Percentiles rank a stretch among this genome's conserved stretches.
These are phyloP conservation scores for Penicillium simplicissimum DNA, from an alignment of 495 filamentous ascomycete genomes.

Conservation along the genomic window DNA sequence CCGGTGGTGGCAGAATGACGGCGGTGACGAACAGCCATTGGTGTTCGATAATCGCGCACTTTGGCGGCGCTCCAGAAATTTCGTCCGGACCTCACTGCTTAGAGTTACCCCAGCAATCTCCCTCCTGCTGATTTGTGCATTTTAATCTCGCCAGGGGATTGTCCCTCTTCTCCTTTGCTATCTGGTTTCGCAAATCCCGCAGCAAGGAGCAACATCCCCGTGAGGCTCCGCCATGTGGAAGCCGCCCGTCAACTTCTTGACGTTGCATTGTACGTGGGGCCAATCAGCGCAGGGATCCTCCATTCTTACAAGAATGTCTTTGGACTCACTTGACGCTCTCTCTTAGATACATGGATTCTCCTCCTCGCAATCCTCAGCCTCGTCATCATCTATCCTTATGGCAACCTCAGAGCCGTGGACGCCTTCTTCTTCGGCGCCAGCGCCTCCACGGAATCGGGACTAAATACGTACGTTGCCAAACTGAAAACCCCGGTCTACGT, in stretches of 20 bases:
- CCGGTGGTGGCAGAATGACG: too few species aligned
- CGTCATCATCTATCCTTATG: slow-evolving; percentile 41
- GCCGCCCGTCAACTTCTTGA: slow-evolving; percentile 65
- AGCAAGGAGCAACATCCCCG: too few species aligned
- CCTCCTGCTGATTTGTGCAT: too few species aligned
- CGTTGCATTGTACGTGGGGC: slow-evolving; percentile 51
- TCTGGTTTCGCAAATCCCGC: too few species aligned
- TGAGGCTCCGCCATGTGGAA: slow-evolving; percentile 27
- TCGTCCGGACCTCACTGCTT: too few species aligned
- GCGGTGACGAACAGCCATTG: too few species aligned
- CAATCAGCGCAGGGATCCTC: neutral
- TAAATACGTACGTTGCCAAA: slow-evolving; percentile 35
- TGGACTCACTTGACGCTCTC: neutral
- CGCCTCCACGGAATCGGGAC: slow-evolving; percentile 42
- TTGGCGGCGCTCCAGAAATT: too few species aligned
- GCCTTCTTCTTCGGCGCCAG: slow-evolving; percentile 49
- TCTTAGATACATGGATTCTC: slow-evolving; percentile 41
- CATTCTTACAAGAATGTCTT: neutral
- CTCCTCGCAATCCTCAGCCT: slow-evolving; percentile 34
- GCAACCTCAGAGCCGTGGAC: slow-evolving; percentile 42
- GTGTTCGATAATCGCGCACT: too few species aligned
- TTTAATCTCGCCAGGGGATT: too few species aligned
- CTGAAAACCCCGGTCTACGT: slow-evolving; percentile 12
- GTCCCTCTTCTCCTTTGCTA: too few species aligned
- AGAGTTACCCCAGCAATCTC: too few species aligned